Conservation (phyloP, 169 alveolate species). For the Amoebophrya sp. region DNA sequence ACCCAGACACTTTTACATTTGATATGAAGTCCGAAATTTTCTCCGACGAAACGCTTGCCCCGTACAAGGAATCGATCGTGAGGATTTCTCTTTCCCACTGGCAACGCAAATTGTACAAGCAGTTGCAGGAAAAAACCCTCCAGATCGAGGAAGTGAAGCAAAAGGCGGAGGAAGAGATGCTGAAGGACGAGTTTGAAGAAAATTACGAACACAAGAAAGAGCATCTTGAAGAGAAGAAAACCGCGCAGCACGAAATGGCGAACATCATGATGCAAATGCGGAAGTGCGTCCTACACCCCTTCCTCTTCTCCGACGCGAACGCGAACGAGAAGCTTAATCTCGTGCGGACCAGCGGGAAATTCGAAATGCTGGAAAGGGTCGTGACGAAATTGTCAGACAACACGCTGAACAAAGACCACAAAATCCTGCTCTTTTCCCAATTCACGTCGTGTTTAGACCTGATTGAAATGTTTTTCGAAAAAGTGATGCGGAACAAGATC, state of each 20-base stretch:
- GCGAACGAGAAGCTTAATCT: constrained; percentile 71
- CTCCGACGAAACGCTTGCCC: neutral
- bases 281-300: constrained; percentile 87
- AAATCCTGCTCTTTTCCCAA: constrained; percentile 80
- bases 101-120: neutral
- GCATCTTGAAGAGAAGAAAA: neutral
- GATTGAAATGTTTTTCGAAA: constrained; percentile 70
- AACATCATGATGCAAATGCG: constrained; percentile 89
- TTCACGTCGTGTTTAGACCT: constrained; percentile 83
- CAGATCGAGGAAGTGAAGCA: neutral
- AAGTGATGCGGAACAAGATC: neutral
- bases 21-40: constrained; percentile 89
- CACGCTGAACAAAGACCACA: constrained; percentile 82
- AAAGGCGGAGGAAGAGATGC: neutral
- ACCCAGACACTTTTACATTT: too few species aligned
- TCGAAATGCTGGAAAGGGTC: constrained; percentile 81
- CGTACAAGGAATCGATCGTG: neutral
- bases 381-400: constrained; percentile 43
- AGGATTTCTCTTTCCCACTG: neutral
- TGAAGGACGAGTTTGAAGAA: neutral
- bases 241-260: neutral
- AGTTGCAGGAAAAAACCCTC: neutral
- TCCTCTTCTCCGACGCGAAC: constrained; percentile 68
- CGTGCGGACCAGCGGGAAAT: constrained; percentile 82
- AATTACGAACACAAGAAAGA: neutral